phyloP scores from a whole-genome alignment of 768 basidiomycete species.

The Calocera viscosa region DNA sequence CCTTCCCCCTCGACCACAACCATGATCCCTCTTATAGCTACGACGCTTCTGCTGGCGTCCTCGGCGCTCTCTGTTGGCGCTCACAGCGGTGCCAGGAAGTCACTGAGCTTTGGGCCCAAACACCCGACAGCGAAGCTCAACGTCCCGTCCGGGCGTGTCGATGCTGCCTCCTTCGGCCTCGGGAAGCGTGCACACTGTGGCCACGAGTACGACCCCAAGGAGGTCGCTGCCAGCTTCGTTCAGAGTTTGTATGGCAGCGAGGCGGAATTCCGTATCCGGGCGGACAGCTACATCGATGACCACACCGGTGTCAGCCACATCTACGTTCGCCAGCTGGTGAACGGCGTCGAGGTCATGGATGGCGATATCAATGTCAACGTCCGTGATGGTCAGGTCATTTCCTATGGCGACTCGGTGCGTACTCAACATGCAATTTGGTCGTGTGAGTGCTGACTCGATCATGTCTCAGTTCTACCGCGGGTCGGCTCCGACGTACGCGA shows the following conservation, averaged over 20 bases:
- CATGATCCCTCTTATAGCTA: conserved; percentile 5
- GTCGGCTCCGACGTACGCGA: conserved; percentile 30
- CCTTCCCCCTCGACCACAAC: neutral
- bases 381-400: conserved; percentile 67
- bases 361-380: conserved; percentile 91
- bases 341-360: conserved; percentile 78
- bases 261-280: conserved; percentile 38
- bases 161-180: conserved; percentile 30
- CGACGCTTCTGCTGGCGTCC: neutral
- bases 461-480: conserved; percentile 62
- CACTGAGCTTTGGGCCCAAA: conserved; percentile 76
- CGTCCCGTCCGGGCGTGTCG: conserved; percentile 24
- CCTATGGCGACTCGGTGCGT: conserved; percentile 76
- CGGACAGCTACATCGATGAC: conserved; percentile 77
- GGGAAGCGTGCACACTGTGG: conserved; percentile 14
- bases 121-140: conserved; percentile 49
- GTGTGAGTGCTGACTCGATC: conserved; percentile 4
- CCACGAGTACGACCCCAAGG: conserved; percentile 34
- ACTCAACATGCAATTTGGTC: neutral
- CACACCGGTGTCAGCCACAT: conserved; percentile 80
- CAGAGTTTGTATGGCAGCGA: conserved; percentile 31
- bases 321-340: conserved; percentile 72
- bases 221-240: conserved; percentile 54
- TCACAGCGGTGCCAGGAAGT: conserved; percentile 36
- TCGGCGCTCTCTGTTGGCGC: neutral